Evolutionary conservation across 2,329 filamentous ascomycete genomes (phyloP), one percentile per base, ranked within the genome.

Genomic region (Aspergillus neoniger): DNA sequence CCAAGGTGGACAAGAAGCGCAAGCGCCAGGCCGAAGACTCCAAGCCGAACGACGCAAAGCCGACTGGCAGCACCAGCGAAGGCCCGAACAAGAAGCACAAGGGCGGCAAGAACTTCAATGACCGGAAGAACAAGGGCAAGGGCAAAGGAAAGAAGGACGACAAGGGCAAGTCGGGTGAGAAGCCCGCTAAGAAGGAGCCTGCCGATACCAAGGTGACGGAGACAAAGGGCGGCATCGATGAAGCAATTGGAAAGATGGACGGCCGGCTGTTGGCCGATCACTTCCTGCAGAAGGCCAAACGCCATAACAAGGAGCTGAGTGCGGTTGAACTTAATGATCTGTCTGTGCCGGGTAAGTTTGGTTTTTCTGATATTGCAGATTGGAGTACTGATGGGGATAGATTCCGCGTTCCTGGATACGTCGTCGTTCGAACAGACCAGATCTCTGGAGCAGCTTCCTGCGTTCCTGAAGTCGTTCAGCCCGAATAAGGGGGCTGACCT

Each of bases 281-380:
- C 74, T 82, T 97, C 63, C 90, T 90, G 6, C 89, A 95, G 72
- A 86, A 90, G 72, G 89, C 91, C 56, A 86, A 85, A 65, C 85
- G 89, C 23, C 96, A 94, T 71, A 91, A 92, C 57, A 86, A 85
- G 28, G 89, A 96, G 55, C 76, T 97, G 70, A 96, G 91, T 68
- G 81, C 87, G 0, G 85, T 98, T 43, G 95, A 99, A 77, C 80
- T 96, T 32, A 88, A 91, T 59, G 93, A 97, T 72, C 81, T 91
- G 70, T 88, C 90, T 58, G 83, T 98, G 55, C 87, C 91, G 67
- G 88, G 91, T 92, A 82, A 68, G 81, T 23, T 19, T 2, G 12
- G 14, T 14, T 19, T 15, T 14, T 19, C 39, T 38, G 19, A 5
- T 8, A n/a, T 28, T 32, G 5, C 3, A 14, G 12, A 23, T 19